phyloP scores from a whole-genome alignment of 768 basidiomycete species.

The Tricholomella constricta region DNA sequence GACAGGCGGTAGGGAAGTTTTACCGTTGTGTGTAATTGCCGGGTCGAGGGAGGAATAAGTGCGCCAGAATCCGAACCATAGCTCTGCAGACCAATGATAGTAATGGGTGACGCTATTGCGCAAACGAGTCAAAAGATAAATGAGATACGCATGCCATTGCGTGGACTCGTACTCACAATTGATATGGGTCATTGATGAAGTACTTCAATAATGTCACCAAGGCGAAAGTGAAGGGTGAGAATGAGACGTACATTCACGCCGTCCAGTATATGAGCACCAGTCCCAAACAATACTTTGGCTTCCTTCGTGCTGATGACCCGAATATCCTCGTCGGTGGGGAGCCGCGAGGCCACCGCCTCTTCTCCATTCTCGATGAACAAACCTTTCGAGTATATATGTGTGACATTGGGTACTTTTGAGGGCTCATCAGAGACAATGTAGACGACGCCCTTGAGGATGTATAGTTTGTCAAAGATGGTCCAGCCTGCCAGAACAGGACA shows the following conservation, averaged over 20 bases:
- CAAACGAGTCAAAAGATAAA: not conserved
- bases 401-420: slow-evolving; percentile 60
- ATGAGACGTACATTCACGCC: slow-evolving; percentile 62
- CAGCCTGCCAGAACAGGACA: slow-evolving; percentile 58
- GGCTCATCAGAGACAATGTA: slow-evolving; percentile 82
- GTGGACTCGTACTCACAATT: slow-evolving; percentile 65
- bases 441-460: slow-evolving; percentile 77
- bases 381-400: slow-evolving; percentile 73
- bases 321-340: slow-evolving; percentile 81
- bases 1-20: slow-evolving; percentile 71
- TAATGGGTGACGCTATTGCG: slow-evolving; percentile 78
- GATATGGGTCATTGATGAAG: slow-evolving; percentile 80
- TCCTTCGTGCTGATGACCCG: slow-evolving; percentile 68
- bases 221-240: not conserved
- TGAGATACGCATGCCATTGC: not conserved
- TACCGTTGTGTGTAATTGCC: slow-evolving; percentile 62
- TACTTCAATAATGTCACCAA: slow-evolving; percentile 46
- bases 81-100: slow-evolving; percentile 92
- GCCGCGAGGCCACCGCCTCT: slow-evolving; percentile 54
- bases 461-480: slow-evolving; percentile 87
- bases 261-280: slow-evolving; percentile 70
- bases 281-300: slow-evolving; percentile 71
- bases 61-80: slow-evolving; percentile 91
- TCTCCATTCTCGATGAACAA: slow-evolving; percentile 57
- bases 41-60: slow-evolving; percentile 84